Evolutionary conservation across 495 filamentous ascomycete genomes (phyloP).

Genomic region (Aspergillus coremiiformis): DNA sequence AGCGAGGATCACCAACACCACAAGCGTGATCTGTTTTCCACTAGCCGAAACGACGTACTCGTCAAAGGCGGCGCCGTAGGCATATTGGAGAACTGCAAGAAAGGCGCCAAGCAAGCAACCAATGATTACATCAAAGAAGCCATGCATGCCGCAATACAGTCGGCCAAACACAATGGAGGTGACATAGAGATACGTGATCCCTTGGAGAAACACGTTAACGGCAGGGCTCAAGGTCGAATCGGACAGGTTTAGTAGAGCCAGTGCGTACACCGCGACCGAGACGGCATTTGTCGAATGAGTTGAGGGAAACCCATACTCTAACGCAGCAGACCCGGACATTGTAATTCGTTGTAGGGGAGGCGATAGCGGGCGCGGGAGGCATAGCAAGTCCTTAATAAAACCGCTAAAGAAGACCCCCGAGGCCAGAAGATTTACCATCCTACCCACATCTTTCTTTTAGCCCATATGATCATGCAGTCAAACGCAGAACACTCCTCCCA

Average conservation of each 20-base stretch:
- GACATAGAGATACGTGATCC: slow-evolving; percentile 70
- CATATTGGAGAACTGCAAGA: slow-evolving; percentile 62
- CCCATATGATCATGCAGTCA: not conserved
- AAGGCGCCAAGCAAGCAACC: slow-evolving; percentile 67
- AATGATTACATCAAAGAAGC: slow-evolving; percentile 80
- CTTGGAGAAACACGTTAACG: slow-evolving; percentile 54
- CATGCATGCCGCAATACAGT: slow-evolving; percentile 97
- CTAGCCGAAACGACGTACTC: slow-evolving; percentile 46
- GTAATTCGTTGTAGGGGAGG: slow-evolving; percentile 91
- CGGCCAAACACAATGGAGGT: slow-evolving; percentile 84
- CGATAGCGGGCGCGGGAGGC: slow-evolving; percentile 88
- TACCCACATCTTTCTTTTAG: slow-evolving; percentile 23
- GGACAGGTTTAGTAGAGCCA: slow-evolving; percentile 56
- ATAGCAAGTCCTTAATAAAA: slow-evolving; percentile 88
- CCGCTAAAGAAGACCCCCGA: slow-evolving; percentile 88
- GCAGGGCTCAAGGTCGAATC: slow-evolving; percentile 42
- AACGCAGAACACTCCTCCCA: not conserved
- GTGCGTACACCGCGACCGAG: slow-evolving; percentile 79
- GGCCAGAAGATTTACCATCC: slow-evolving; percentile 82
- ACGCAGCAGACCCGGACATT: slow-evolving; percentile 88
- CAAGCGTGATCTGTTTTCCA: slow-evolving; percentile 48
- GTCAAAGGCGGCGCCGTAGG: slow-evolving; percentile 61
- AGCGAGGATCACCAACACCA: slow-evolving; percentile 58
- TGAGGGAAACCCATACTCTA: slow-evolving; percentile 96
- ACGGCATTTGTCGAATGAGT: slow-evolving; percentile 96